phyloP scores from a whole-genome alignment of 176 grass and related monocot genomes.

The Pontederia paniculata region DNA sequence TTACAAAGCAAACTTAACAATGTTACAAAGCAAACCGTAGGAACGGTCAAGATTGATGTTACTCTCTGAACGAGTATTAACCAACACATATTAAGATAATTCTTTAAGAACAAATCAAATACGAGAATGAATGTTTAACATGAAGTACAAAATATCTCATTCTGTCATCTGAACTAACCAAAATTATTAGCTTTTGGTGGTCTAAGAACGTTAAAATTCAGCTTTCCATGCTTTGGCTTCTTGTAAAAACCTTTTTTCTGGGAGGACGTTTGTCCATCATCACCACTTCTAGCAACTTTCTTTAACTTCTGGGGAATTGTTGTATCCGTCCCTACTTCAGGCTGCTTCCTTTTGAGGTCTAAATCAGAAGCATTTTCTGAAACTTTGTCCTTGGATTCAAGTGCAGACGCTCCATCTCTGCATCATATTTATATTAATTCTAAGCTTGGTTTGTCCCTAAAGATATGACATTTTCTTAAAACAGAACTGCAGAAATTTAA shows the following conservation, averaged over 20 bases:
- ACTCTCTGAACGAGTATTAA: too few species aligned
- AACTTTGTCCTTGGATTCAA: conserved; percentile 23
- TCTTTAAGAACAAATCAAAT: too few species aligned
- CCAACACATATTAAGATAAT: too few species aligned
- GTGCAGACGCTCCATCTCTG: conserved; percentile 30
- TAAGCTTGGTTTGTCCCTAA: too few species aligned
- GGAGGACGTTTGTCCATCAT: conserved; percentile 26
- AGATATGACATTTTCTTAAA: background rate
- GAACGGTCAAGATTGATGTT: too few species aligned
- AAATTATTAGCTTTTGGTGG: conserved; percentile 16
- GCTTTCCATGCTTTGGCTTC: conserved; percentile 42
- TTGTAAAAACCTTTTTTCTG: conserved; percentile 33
- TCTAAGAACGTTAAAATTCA: conserved; percentile 54
- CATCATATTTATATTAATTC: conserved; percentile 12
- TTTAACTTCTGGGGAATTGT: conserved; percentile 19
- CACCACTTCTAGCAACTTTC: conserved; percentile 23
- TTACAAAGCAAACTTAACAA: too few species aligned
- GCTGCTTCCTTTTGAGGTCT: conserved; percentile 63
- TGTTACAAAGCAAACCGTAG: too few species aligned
- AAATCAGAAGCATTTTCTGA: conserved; percentile 11
- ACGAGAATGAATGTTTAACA: too few species aligned
- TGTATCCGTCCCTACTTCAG: conserved; percentile 38
- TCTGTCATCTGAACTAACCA: background rate
- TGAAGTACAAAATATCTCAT: background rate
- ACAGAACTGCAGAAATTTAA: background rate